A percentile compares a stretch with the other conserved stretches of the same genome.
phyloP scores from a whole-genome alignment of 345 rosid species.

The Hypericum perforatum region DNA sequence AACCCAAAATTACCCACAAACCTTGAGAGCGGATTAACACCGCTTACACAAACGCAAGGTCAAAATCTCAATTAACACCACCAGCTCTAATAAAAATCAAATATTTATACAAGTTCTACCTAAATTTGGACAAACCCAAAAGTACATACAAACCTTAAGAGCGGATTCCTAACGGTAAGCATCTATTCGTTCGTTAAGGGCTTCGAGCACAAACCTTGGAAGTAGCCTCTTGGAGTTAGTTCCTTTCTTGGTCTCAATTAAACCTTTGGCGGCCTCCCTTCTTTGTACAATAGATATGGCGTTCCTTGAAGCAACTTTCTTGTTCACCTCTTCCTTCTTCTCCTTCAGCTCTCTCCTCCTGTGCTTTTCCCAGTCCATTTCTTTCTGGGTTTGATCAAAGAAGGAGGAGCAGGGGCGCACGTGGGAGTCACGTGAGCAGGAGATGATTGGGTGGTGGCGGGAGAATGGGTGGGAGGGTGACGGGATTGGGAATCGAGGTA shows the following conservation, averaged over 20 bases:
- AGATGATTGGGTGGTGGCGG: no score
- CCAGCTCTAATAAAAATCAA: no score
- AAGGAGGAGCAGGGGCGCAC: no score
- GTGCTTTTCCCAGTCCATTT: conserved; percentile 26
- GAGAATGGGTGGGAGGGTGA: no score
- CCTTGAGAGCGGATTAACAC: no score
- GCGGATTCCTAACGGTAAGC: conserved; percentile 91
- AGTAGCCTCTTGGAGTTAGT: conserved; percentile 62
- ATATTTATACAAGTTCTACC: no score
- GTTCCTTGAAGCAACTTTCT: conserved; percentile 74
- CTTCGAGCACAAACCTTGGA: conserved; percentile 74
- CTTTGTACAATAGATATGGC: conserved; percentile 64
- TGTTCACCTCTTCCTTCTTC: conserved; percentile 43
- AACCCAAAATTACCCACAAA: no score
- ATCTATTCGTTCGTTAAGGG: conserved; percentile 74
- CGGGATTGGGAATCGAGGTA: no score
- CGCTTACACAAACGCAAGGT: no score
- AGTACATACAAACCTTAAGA: conserved; percentile 41
- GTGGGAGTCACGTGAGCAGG: no score
- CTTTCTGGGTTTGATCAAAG: conserved; percentile 13
- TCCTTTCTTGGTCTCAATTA: conserved; percentile 73
- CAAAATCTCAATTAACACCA: no score
- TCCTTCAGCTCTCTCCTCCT: conserved; percentile 37
- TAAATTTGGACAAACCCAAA: no score
- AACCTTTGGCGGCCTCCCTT: conserved; percentile 70